A percentile compares a stretch with the other conserved stretches of the same genome.
phyloP scores from a whole-genome alignment of 805 yeast species.

The Zygoascus flipseniorum region DNA sequence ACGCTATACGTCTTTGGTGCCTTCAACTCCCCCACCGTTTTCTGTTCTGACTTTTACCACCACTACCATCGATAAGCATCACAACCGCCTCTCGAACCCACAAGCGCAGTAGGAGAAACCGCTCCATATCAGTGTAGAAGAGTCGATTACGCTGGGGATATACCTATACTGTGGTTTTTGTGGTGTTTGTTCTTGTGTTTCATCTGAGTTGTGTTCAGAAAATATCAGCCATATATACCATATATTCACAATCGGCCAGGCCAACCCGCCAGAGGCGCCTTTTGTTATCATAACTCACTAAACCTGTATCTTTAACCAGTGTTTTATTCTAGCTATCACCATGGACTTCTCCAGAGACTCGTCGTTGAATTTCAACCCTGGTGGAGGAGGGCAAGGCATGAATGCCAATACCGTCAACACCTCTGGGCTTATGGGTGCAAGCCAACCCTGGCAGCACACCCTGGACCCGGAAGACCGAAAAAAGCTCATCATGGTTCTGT shows the following conservation, averaged over 20 bases:
- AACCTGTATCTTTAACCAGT: too few species aligned
- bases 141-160: too few species aligned
- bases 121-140: too few species aligned
- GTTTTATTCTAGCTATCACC: not conserved
- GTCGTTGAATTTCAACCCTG: not conserved
- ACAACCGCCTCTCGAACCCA: too few species aligned
- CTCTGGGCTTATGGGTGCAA: conserved; percentile 1
- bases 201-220: too few species aligned
- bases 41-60: not conserved
- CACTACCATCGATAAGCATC: not conserved
- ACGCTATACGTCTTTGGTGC: not conserved
- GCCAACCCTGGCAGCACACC: conserved; percentile 1
- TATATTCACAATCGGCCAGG: too few species aligned
- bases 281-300: too few species aligned
- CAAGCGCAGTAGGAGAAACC: too few species aligned
- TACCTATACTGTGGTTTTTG: too few species aligned
- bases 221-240: too few species aligned
- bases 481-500: not conserved
- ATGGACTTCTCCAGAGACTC: conserved; percentile 1
- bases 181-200: too few species aligned
- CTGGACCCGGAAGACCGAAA: conserved; percentile 1
- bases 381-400: not conserved
- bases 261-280: too few species aligned
- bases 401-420: not conserved
- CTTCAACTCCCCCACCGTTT: not conserved